These are phyloP conservation scores for Pythium utonaiense DNA, from an alignment of 352 stramenopile genomes.

Conservation along the genomic window DNA sequence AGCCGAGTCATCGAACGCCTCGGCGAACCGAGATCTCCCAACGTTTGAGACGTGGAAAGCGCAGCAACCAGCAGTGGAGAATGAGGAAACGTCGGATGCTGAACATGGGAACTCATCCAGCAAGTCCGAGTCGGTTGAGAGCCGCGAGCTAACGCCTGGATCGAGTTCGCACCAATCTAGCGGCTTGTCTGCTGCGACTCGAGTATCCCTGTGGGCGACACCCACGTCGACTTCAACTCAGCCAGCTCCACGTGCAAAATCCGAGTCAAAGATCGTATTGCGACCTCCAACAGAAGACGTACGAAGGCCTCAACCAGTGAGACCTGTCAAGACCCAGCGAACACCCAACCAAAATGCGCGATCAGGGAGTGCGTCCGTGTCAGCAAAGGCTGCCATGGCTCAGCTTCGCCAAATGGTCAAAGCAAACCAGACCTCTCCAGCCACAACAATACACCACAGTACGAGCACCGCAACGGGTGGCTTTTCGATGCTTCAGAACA, in stretches of 20 bases:
- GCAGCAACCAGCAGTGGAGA: constrained; percentile 1
- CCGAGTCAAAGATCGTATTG: neutral
- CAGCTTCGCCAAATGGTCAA: constrained; percentile 21
- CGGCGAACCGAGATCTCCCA: constrained; percentile 1
- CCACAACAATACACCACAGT: constrained; percentile 3
- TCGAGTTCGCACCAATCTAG: neutral
- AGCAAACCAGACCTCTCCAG: constrained; percentile 4
- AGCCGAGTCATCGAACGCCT: neutral
- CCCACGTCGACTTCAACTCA: neutral
- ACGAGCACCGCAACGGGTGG: neutral
- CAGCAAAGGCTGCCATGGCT: constrained; percentile 12
- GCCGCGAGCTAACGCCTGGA: neutral
- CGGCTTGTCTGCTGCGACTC: neutral
- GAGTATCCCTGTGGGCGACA: constrained; percentile 14
- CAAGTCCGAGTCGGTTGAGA: too few relatives aligned
- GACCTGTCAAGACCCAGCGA: neutral
- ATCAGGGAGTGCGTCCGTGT: neutral
- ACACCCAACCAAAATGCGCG: neutral
- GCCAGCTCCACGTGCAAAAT: neutral
- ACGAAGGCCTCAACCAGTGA: neutral
- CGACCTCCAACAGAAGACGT: neutral
- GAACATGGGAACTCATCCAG: neutral
- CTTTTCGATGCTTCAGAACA: constrained; percentile 16
- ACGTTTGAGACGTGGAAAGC: constrained; percentile 29
- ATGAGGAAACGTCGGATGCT: neutral